Conservation (phyloP, 2,329 filamentous ascomycete species). For the Zymoseptoria brevis region DNA sequence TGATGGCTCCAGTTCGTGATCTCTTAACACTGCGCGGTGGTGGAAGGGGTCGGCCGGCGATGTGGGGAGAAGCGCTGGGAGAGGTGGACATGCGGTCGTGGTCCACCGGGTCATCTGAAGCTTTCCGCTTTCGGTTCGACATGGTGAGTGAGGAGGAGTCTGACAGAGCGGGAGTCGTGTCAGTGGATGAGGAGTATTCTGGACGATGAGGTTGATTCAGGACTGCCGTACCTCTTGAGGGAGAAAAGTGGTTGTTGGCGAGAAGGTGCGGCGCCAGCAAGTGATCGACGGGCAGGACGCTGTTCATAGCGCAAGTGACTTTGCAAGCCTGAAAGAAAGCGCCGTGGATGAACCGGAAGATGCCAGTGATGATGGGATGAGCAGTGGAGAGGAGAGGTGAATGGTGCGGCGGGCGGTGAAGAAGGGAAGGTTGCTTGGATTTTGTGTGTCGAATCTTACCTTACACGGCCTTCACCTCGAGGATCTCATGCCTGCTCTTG, state of each 20-base stretch:
- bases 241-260: slow-evolving; percentile 52
- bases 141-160: slow-evolving; percentile 36
- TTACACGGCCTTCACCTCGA: no score
- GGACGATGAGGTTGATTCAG: slow-evolving; percentile 22
- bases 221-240: slow-evolving; percentile 48
- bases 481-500: no score
- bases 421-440: neutral
- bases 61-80: slow-evolving; percentile 71
- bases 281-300: slow-evolving; percentile 50
- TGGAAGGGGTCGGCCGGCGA: slow-evolving; percentile 57
- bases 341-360: neutral
- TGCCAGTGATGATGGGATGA: neutral
- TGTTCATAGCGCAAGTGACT: slow-evolving; percentile 46
- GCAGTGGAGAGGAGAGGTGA: neutral
- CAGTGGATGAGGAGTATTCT: slow-evolving; percentile 30
- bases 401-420: neutral
- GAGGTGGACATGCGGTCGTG: slow-evolving; percentile 83
- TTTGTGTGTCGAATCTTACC: neutral
- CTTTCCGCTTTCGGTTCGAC: slow-evolving; percentile 72
- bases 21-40: slow-evolving; percentile 58
- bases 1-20: slow-evolving; percentile 57
- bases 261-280: slow-evolving; percentile 56
- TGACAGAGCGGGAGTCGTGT: slow-evolving; percentile 15
- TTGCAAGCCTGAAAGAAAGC: neutral
- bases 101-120: slow-evolving; percentile 59